Percentiles rank a stretch among this genome's conserved stretches.
Conservation (phyloP, 139 green algal genomes). For the Coelastrella sp. region DNA sequence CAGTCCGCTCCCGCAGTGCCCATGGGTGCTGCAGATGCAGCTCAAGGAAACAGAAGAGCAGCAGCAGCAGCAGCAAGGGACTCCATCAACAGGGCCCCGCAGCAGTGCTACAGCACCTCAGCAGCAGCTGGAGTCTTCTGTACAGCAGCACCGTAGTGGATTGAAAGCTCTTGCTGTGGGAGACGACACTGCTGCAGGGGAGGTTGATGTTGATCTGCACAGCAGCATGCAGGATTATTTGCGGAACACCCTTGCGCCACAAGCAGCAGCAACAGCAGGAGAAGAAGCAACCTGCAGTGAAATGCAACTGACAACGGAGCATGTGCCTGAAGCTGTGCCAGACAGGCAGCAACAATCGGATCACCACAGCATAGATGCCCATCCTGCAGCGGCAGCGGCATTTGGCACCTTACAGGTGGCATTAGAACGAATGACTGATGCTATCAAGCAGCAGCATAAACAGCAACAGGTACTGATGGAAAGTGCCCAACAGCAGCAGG, state of each 20-base stretch:
- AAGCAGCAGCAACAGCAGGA: conserved; percentile 7
- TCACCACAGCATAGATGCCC: background rate
- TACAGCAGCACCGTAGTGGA: no score
- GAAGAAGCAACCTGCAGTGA: background rate
- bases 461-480: background rate
- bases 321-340: no score
- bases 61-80: no score
- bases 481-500: background rate
- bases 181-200: no score
- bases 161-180: no score
- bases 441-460: background rate
- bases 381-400: background rate
- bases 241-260: background rate
- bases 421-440: background rate
- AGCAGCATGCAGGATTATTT: background rate
- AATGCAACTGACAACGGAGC: background rate
- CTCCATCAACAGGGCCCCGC: no score
- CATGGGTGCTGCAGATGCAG: no score
- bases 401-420: background rate
- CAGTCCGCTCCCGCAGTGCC: no score
- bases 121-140: background rate
- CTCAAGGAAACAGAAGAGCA: background rate
- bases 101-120: no score
- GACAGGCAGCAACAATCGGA: background rate
- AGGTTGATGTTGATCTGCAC: no score